A percentile compares a stretch with the other conserved stretches of the same genome.
phyloP scores from a whole-genome alignment of 345 rosid genomes.

The Sisymbrium irio region DNA sequence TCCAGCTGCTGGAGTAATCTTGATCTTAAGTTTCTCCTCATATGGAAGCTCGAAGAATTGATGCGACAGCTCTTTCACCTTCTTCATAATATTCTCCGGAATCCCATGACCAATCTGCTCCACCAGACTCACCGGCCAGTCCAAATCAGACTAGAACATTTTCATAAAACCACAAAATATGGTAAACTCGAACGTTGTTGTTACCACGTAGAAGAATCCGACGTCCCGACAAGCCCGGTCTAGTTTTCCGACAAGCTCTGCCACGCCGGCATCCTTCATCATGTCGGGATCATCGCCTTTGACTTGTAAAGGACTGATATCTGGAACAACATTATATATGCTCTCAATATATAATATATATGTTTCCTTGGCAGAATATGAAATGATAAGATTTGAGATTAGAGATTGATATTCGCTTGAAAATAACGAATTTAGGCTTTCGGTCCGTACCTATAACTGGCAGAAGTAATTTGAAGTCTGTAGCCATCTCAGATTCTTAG shows the following conservation, averaged over 20 bases:
- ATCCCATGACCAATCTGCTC: slow-evolving; percentile 73
- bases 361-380: background rate
- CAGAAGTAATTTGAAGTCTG: slow-evolving; percentile 1
- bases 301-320: slow-evolving; percentile 49
- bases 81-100: slow-evolving; percentile 51
- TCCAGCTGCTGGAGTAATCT: slow-evolving; percentile 63
- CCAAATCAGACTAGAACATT: background rate
- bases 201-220: slow-evolving; percentile 87
- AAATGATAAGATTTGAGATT: background rate
- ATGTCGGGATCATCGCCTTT: slow-evolving; percentile 57
- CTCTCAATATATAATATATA: background rate
- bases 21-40: slow-evolving; percentile 62
- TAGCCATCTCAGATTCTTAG: slow-evolving; percentile 4
- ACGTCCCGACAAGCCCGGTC: slow-evolving; percentile 77
- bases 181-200: background rate
- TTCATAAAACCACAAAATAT: background rate
- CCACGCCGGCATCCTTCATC: slow-evolving; percentile 54
- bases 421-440: background rate
- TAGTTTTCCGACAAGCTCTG: slow-evolving; percentile 53
- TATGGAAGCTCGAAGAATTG: slow-evolving; percentile 52
- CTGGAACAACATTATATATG: slow-evolving; percentile 31
- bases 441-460: slow-evolving; percentile 17
- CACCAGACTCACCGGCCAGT: slow-evolving; percentile 14
- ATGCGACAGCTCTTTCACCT: slow-evolving; percentile 47
- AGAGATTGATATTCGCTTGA: background rate